Evolutionary conservation across 768 basidiomycete species (phyloP).

Genomic region (Hericium erinaceus): DNA sequence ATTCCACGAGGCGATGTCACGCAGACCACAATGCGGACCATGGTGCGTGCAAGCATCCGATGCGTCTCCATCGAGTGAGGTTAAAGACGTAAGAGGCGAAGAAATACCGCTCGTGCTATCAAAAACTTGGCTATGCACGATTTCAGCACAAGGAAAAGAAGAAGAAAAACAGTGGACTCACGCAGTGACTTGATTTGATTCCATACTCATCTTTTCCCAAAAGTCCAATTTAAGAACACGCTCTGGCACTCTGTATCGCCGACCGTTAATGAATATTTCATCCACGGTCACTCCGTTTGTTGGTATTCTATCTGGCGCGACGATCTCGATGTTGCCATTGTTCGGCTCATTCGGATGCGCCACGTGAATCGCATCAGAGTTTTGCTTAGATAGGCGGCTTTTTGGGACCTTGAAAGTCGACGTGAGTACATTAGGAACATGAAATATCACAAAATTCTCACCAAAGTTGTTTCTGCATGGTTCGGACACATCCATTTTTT

Average conservation of each 20-base stretch:
- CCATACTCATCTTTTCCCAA: slow-evolving; percentile 65
- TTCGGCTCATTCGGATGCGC: slow-evolving; percentile 67
- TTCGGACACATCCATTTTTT: slow-evolving; percentile 99
- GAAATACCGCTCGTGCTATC: slow-evolving; percentile 7
- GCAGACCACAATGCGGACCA: neutral
- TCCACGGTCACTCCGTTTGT: slow-evolving; percentile 53
- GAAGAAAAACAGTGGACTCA: no score
- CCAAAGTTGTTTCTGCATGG: slow-evolving; percentile 80
- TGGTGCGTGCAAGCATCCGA: slow-evolving; percentile 2
- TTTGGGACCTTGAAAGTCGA: slow-evolving; percentile 53
- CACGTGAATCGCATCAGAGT: slow-evolving; percentile 61
- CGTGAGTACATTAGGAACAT: neutral
- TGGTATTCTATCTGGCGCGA: slow-evolving; percentile 51
- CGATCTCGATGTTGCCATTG: slow-evolving; percentile 88
- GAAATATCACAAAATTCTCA: slow-evolving; percentile 31
- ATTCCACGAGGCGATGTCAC: slow-evolving; percentile 3
- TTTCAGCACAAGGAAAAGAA: no score
- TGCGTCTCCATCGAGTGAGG: slow-evolving; percentile 10
- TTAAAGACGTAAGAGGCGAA: slow-evolving; percentile 22
- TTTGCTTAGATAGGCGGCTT: slow-evolving; percentile 69
- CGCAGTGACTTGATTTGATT: neutral
- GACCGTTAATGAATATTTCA: slow-evolving; percentile 80
- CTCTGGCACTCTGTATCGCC: slow-evolving; percentile 90
- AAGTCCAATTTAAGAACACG: slow-evolving; percentile 89
- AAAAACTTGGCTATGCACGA: neutral